Conservation (phyloP, 805 yeast species). For the Monosporozyma aquatica region DNA sequence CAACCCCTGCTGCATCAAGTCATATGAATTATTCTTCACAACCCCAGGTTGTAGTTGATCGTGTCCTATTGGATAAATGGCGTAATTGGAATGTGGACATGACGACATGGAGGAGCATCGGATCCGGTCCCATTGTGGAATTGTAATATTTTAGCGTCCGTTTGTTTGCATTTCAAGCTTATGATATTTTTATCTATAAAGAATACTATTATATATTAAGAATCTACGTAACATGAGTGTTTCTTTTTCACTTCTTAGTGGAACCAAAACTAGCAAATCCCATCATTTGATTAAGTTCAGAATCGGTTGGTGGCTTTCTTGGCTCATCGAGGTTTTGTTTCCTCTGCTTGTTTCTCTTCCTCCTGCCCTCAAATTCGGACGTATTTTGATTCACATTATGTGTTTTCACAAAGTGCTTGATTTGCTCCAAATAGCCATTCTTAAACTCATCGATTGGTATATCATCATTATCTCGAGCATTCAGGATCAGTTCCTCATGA, state of each 20-base stretch:
- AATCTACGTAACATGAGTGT: neutral
- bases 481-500: conserved; percentile 24
- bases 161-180: too few relatives aligned
- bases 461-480: conserved; percentile 31
- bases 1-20: neutral
- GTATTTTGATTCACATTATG: conserved; percentile 29
- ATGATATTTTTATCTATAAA: conserved; percentile 1
- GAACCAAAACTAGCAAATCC: conserved; percentile 52
- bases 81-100: conserved; percentile 81
- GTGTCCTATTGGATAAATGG: conserved; percentile 61
- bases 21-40: conserved; percentile 3
- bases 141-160: conserved; percentile 16
- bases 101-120: conserved; percentile 69
- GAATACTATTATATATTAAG: conserved; percentile 1
- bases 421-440: conserved; percentile 31
- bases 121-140: conserved; percentile 53
- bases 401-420: conserved; percentile 25
- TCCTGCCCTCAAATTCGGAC: conserved; percentile 34
- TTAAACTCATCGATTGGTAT: conserved; percentile 44
- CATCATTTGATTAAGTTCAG: conserved; percentile 37
- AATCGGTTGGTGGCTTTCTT: conserved; percentile 3
- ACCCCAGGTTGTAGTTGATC: conserved; percentile 31
- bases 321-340: neutral
- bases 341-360: neutral
- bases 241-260: conserved; percentile 31